These are phyloP conservation scores for Pseudogymnoascus sp. DNA, from an alignment of 2,329 filamentous ascomycete genomes.

Conservation along the genomic window DNA sequence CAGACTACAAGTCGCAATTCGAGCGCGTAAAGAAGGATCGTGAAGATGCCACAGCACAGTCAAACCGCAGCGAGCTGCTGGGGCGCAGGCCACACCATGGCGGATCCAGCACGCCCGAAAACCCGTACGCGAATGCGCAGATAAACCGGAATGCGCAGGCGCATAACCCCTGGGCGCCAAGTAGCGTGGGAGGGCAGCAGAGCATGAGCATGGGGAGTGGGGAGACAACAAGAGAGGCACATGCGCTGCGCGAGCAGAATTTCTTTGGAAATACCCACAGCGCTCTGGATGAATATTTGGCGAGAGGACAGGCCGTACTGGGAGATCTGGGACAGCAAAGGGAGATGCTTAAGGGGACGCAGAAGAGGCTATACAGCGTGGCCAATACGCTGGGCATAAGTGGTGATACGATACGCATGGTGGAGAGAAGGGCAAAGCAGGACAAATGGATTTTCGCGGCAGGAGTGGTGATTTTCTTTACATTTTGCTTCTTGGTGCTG, in stretches of 20 bases:
- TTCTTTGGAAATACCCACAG: constrained; percentile 78
- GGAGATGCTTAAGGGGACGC: constrained; percentile 91
- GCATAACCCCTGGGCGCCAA: constrained; percentile 25
- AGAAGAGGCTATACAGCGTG: constrained; percentile 82
- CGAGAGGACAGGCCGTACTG: constrained; percentile 80
- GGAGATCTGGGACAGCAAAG: constrained; percentile 82
- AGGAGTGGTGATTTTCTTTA: constrained; percentile 77
- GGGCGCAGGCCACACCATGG: constrained; percentile 79
- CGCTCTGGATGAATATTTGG: constrained; percentile 89
- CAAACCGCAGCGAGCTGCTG: constrained; percentile 72
- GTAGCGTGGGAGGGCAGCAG: constrained; percentile 20
- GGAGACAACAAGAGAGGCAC: constrained; percentile 66
- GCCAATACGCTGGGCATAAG: constrained; percentile 90
- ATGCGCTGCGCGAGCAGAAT: constrained; percentile 80
- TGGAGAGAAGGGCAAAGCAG: constrained; percentile 82
- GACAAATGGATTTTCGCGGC: constrained; percentile 98
- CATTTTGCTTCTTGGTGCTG: constrained; percentile 86
- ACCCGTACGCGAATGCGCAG: constrained; percentile 68
- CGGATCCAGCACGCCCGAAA: constrained; percentile 71
- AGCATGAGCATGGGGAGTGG: constrained; percentile 41
- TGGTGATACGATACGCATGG: constrained; percentile 94
- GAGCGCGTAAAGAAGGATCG: constrained; percentile 68
- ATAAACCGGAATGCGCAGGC: constrained; percentile 19
- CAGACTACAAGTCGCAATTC: constrained; percentile 71
- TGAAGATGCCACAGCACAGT: constrained; percentile 61